Evolutionary conservation across 2,329 filamentous ascomycete species (phyloP), one percentile per base, ranked within the genome.

Genomic region (Aspergillus awamori): DNA sequence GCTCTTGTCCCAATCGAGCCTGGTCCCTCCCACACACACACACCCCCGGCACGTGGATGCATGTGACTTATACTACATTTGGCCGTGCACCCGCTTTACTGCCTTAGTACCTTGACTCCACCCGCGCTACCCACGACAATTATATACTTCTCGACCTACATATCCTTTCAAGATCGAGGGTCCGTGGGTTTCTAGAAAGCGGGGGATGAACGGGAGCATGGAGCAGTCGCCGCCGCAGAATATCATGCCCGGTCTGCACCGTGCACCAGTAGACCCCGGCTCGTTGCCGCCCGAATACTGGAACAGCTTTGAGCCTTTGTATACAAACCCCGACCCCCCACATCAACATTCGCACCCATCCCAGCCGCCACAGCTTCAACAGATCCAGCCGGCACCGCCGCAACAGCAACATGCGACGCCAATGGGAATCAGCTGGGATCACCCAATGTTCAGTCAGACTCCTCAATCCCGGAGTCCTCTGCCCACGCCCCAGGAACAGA

Each of bases 391-490:
- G 33, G 64, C 70, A 26, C 66, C 68, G 61, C 54, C 64, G 38
- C 64, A 60, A 22, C 67, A 66, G 33, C 63, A 65, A n/a, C 64
- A 69, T 15, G 64, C 68, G 22, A 67, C 68, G 53, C 67, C 71
- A 3, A 63, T 76, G 62, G 73, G 72, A 1, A 77, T 78, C 8
- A 65, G 64, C 36, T 78, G 74, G 76, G 74, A 77, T 54, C 72
- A 74, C 63, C 74, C 70, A n/a, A 70, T 75, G 11, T 75, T 75
- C 55, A 69, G 61, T 51, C 72, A 71, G 41, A 67, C 70, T 17
- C 67, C 65, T 20, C 64, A 68, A 58, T 64, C 63, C 49, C 65
- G 61, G 24, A 69, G 63, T 47, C 67, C 72, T n/a, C 43, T 72
- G 24, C 64, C 64, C 1, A 57, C 64, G 8, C 68, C 67, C 30